These are phyloP conservation scores for Magnaporthiopsis rhizophila DNA, from an alignment of 2,329 filamentous ascomycete genomes.

Conservation along the genomic window DNA sequence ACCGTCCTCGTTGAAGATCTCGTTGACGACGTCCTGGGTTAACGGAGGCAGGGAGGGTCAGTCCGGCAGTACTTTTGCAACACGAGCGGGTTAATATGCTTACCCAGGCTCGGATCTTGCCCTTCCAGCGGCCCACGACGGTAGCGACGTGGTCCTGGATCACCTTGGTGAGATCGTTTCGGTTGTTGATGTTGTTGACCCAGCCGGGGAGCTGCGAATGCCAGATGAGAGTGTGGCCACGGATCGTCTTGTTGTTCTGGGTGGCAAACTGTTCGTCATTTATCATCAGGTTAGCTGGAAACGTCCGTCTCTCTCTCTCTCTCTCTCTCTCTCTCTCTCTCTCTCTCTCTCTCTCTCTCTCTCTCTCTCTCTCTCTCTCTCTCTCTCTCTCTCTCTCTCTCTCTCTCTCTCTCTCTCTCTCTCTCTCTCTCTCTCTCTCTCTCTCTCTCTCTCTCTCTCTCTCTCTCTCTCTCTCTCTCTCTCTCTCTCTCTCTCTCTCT, in stretches of 20 bases:
- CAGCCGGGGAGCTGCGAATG: conserved; percentile 41
- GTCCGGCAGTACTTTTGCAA: background rate
- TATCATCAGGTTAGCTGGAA: too few relatives aligned
- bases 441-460: too few relatives aligned
- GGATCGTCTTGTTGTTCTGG: conserved; percentile 26
- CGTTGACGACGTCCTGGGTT: conserved; percentile 52
- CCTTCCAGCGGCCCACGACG: conserved; percentile 29
- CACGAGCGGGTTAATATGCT: conserved; percentile 10
- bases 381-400: too few relatives aligned
- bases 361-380: too few relatives aligned
- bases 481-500: too few relatives aligned
- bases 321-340: too few relatives aligned
- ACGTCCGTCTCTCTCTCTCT: too few relatives aligned
- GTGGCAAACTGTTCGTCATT: conserved; percentile 27
- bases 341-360: too few relatives aligned
- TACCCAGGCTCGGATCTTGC: conserved; percentile 52
- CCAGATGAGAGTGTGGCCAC: conserved; percentile 35
- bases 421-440: too few relatives aligned
- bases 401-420: too few relatives aligned
- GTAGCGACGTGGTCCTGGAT: conserved; percentile 1
- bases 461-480: too few relatives aligned
- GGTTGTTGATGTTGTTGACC: conserved; percentile 25
- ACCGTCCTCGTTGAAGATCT: conserved; percentile 57
- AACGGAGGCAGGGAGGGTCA: background rate
- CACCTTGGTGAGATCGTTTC: background rate